Conservation (phyloP, 345 rosid species). For the Bretschneidera sinensis region DNA sequence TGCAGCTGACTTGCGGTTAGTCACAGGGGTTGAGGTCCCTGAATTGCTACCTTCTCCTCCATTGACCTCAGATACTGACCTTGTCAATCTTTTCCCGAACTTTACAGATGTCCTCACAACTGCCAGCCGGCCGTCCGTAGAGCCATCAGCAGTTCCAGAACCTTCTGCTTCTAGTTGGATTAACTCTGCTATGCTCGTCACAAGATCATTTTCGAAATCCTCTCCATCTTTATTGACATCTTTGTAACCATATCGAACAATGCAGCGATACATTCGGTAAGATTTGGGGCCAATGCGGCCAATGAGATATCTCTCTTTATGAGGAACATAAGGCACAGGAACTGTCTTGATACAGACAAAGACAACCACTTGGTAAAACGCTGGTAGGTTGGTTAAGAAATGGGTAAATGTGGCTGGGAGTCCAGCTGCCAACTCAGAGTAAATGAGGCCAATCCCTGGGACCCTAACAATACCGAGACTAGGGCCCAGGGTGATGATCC, state of each 20-base stretch:
- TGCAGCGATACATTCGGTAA: conserved; percentile 81
- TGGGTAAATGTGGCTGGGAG: conserved; percentile 79
- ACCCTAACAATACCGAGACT: conserved; percentile 83
- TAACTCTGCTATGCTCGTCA: conserved; percentile 86
- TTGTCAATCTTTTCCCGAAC: conserved; percentile 58
- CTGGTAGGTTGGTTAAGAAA: conserved; percentile 79
- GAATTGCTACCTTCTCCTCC: conserved; percentile 40
- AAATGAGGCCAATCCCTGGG: conserved; percentile 92
- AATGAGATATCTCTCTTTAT: conserved; percentile 77
- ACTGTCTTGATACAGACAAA: conserved; percentile 83
- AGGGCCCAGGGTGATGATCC: conserved; percentile 72
- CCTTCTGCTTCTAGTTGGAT: conserved; percentile 92
- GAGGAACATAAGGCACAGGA: conserved; percentile 76
- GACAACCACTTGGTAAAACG: conserved; percentile 86
- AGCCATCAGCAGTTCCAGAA: conserved; percentile 39
- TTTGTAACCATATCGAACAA: conserved; percentile 81
- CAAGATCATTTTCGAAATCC: conserved; percentile 74
- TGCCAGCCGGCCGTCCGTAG: conserved; percentile 67
- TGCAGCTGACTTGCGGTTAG: conserved; percentile 59
- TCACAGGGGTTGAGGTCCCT: conserved; percentile 27
- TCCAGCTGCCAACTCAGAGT: conserved; percentile 71
- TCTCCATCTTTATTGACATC: conserved; percentile 66
- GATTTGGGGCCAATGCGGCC: conserved; percentile 94
- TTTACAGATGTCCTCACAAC: conserved; percentile 76
- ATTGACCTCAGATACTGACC: conserved; percentile 38